These are phyloP conservation scores for Botrytis elliptica DNA, from an alignment of 2,329 filamentous ascomycete species.

Conservation along the genomic window DNA sequence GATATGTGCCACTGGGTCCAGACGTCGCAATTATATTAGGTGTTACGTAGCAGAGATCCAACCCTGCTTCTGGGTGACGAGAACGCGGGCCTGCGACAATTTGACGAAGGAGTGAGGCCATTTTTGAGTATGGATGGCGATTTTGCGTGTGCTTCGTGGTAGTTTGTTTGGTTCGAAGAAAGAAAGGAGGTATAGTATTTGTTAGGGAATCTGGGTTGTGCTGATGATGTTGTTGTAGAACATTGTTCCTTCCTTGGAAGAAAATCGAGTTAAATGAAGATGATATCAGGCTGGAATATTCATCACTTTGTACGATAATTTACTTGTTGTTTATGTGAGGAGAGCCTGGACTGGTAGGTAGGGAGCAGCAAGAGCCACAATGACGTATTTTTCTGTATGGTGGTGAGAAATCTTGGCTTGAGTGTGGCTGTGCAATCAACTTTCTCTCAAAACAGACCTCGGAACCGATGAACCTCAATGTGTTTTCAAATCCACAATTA, in stretches of 20 bases:
- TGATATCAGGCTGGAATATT: constrained; percentile 12
- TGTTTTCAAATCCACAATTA: neutral
- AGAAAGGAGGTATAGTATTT: neutral
- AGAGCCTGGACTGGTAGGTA: neutral
- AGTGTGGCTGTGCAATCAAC: constrained; percentile 10
- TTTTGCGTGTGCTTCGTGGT: neutral
- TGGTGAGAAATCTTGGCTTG: neutral
- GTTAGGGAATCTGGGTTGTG: neutral
- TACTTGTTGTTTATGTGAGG: neutral
- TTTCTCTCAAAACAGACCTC: neutral
- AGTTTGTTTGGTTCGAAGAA: neutral
- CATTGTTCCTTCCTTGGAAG: constrained; percentile 14
- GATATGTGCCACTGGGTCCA: constrained; percentile 84
- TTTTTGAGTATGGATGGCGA: constrained; percentile 33
- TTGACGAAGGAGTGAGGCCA: constrained; percentile 80
- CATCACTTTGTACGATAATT: neutral
- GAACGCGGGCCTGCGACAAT: constrained; percentile 86
- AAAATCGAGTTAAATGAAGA: neutral
- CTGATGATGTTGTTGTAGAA: neutral
- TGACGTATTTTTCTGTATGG: constrained; percentile 5
- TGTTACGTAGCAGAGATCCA: constrained; percentile 96
- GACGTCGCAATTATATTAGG: constrained; percentile 71
- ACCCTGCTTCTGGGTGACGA: constrained; percentile 79
- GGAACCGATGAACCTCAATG: neutral
- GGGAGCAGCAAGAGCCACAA: neutral